Base-by-base conservation (phyloP, 306 rosid species). In the Hippophae gyantsensis region DNA sequence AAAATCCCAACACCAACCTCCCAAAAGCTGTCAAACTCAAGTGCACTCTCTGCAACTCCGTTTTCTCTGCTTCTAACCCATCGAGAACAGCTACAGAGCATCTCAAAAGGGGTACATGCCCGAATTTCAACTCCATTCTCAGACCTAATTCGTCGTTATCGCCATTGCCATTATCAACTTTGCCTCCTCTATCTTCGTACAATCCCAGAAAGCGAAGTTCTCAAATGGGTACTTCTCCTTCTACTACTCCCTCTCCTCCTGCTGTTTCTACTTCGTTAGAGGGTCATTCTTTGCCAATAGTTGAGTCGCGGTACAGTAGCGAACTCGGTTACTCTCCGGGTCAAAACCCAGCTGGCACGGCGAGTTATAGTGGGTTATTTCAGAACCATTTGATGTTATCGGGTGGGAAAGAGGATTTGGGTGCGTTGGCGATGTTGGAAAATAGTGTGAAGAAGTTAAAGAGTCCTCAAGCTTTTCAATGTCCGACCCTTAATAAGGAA, bases 81-180 rank as follows among this genome's bases (percentile, higher is more conserved):
- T 90, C 98, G 0, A 57, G 98, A 64, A 92, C 98, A 0, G 98
- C 96, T 57, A 79, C 98, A 0, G 98, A 92, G 79, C 98, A 92
- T 63, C 75, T 92, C 54, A 92, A 92, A 55, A 73, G 92, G 56
- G 98, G 98, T 1, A 83, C 96, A 7, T 92, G 98, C 41, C 84
- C 98, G 46, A 92, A 83, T 81, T 83, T 92, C 76, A 62, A 71
- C 66, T 65, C 92, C 46, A 80, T 73, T 23, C 62, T 81, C 68
- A 46, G 78, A 3, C 81, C 90, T 68, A 76, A 61, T 59, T 73
- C 82, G 3, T 64, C 82, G 6, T 74, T 77, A 12, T 87, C 90
- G 0, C 96, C 98, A 9, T 62, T 81, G 25, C 98, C 96, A 12
- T 79, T 90, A n/a, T 81, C 98, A 1, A 72, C 90, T 0, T 69